A percentile compares a stretch with the other conserved stretches of the same genome.
Evolutionary conservation across 805 yeast genomes (phyloP).

Genomic region (Monosporozyma servazzii): DNA sequence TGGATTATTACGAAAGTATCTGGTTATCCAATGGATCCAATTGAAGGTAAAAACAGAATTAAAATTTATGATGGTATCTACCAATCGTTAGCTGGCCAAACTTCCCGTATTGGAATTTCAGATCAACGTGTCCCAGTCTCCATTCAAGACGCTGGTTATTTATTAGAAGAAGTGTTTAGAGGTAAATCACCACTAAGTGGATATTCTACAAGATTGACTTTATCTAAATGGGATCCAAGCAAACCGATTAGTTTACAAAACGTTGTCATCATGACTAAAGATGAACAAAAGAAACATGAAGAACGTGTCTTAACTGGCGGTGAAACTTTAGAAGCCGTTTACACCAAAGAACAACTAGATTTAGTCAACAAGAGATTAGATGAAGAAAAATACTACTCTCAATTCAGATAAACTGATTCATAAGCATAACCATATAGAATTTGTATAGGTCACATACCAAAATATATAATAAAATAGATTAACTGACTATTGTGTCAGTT

Average conservation of each 20-base stretch:
- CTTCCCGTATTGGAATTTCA: constrained; percentile 60
- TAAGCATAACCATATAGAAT: neutral
- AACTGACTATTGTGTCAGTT: neutral
- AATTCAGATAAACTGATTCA: constrained; percentile 28
- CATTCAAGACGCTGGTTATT: constrained; percentile 63
- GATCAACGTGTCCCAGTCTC: constrained; percentile 74
- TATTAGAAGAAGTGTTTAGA: constrained; percentile 84
- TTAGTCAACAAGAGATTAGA: constrained; percentile 53
- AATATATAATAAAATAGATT: neutral
- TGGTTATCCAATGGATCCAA: constrained; percentile 85
- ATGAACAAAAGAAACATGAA: constrained; percentile 79
- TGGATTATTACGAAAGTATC: constrained; percentile 69
- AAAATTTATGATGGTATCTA: constrained; percentile 78
- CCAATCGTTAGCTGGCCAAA: constrained; percentile 81
- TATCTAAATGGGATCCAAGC: constrained; percentile 77
- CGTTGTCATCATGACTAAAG: constrained; percentile 79
- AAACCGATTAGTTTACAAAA: constrained; percentile 63
- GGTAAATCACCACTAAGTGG: constrained; percentile 88
- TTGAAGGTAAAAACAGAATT: constrained; percentile 80
- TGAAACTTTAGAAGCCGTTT: constrained; percentile 54
- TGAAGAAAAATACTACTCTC: constrained; percentile 69
- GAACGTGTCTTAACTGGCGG: constrained; percentile 60
- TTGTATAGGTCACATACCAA: neutral
- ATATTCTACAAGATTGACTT: constrained; percentile 65
- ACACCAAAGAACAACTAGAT: constrained; percentile 47